Base-by-base conservation (phyloP, 140 eudicot genomes). In the Bidens hawaiensis region DNA sequence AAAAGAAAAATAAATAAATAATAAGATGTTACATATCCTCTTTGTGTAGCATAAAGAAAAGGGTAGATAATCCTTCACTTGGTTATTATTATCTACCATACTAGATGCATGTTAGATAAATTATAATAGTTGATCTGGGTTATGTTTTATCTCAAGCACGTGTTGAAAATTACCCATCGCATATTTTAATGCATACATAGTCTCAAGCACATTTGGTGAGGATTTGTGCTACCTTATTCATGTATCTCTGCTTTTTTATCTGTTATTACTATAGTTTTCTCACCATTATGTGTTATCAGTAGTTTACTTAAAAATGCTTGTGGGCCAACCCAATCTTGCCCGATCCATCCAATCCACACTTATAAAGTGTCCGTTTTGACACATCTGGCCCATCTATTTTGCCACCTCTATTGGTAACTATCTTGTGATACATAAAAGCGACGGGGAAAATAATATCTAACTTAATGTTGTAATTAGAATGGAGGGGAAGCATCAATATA, bases 101-200 rank as follows among this genome's bases (percentile, higher is more conserved):
- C 16, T 56, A 56, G 43, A 56, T 18, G 27, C 64, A 10, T 11
- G 28, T 18, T 2, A 8, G 46, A 46, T 33, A 57, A 4, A 33
- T 57, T 31, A 57, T 17, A 8, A 17, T 57, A 57, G 16, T 17
- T 3, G 43, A 56, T 18, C 12, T 28, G 17, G 18, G 47, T 33
- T 17, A 33, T 17, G 26, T 57, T 57, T 56, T 57, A 57, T 57
- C 64, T 57, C 45, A 57, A 33, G 5, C 46, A 57, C 3, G 7
- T 57, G 46, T 33, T 16, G 42, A 57, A 30, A 57, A 17, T 57
- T 2, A 28, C 25, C n/a, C 24, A 28, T 30, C 30, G 27, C 18
- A 17, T 33, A 31, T 57, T 28, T 57, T 31, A 31, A 15, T n/a
- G 40, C 46, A 31, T 33, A 57, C 17, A 33, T n/a, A n/a, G n/a